Evolutionary conservation across 2,329 filamentous ascomycete genomes (phyloP), one percentile per base, ranked within the genome.

Genomic region (Aspergillus clavatus): DNA sequence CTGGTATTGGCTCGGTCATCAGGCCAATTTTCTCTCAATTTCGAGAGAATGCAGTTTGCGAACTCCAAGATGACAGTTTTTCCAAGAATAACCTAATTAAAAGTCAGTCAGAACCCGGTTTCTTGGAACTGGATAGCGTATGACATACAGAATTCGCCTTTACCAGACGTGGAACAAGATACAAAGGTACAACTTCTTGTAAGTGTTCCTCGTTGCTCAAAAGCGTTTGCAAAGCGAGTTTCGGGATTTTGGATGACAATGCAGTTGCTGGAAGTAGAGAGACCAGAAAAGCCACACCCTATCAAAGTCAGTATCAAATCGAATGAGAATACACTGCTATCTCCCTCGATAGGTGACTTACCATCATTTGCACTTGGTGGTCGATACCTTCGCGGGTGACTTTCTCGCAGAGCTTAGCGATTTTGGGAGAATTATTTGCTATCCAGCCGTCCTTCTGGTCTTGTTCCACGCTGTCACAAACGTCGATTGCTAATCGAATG

Each of bases 391-490:
- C 50, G 24, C 55, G 57, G 4, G 53, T 48, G 10, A 69, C 50
- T 48, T 70, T 71, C 37, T 70, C 67, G 16, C 60, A 63, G 14
- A 71, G 43, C 38, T 71, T 71, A 8, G 57, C 55, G 35, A 69
- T 57, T 35, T 67, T 71, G 5, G 58, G 39, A 5, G 50, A 46
- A 28, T 67, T 68, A 8, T 46, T 55, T 6, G 51, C 49, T 16
- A 69, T 52, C 69, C 69, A 72, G 12, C 44, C 37, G 7, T 58
- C 35, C 40, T 59, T 68, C 42, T 67, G 65, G 5, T 51, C 52
- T 6, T 47, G 41, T 4, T 68, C 57, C 38, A 71, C 60, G 27
- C 55, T 57, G 28, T 65, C 58, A 18, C 62, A 60, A 27, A 71
- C 67, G 2, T 58, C 59, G 27, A 64, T 62, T 0, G 67, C 66